Evolutionary conservation across 176 grass and related monocot genomes (phyloP), one percentile per base, ranked within the genome.

Genomic region (Carex myosuroides): DNA sequence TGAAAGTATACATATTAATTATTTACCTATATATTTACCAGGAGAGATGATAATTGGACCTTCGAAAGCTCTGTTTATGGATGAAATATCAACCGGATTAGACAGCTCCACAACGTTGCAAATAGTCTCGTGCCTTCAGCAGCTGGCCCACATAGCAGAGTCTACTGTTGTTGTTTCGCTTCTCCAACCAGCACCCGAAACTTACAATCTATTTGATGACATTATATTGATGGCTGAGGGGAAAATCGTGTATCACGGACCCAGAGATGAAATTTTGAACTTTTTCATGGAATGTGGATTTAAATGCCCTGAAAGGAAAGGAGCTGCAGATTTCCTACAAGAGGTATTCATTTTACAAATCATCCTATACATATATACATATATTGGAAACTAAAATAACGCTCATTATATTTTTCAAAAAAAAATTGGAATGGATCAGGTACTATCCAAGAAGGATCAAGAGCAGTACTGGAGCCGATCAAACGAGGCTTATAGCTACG

Each of bases 1-100:
- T 58, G 32, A 0, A 70, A 33, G 37, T 52, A 73, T 58, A 8
- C 81, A 79, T 39, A 22, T 56, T 60, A 37, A 39, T 84, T 62
- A 24, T 1, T 26, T 26, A 26, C 26, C 63, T 85, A 61, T 41
- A 72, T 65, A 10, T 16, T 24, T 53, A 78, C 24, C 86, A 94
- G 90, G 90, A 56, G 94, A 97, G 87, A 92, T 97, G 88, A 90
- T 97, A 85, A 87, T 94, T 18, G 92, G 94, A 14, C 94, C 94
- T 13, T 90, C 88, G 79, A 97, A 85, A 83, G 90, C 80, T 12
- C 88, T 97, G 30, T 88, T 97, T 58, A 97, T 97, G 94, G 94
- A 97, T 88, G 94, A 97, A 87, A 97, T 97, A 84, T 97, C 94
- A 85, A 92, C 90, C 52, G 92, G 94, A 44, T 64, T 97, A 55